Base-by-base conservation (phyloP, 805 yeast species). In the Candida glaebosa region DNA sequence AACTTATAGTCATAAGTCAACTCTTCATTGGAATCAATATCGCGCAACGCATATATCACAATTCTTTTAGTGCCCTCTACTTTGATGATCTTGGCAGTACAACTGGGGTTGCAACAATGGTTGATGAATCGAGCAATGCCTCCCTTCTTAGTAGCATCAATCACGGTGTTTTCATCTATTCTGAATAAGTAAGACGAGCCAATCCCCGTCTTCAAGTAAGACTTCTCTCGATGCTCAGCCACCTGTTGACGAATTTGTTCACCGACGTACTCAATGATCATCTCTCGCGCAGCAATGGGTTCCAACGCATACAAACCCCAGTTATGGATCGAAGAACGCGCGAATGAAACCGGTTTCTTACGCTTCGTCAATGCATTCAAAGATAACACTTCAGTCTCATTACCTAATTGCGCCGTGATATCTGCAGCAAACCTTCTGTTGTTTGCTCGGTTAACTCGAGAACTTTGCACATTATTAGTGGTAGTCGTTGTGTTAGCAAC, bases 271-370 rank as follows among this genome's bases (percentile, higher is more conserved):
- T 93, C 99, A 44, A 93, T 91, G 55, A 93, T 89, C 96, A 93
- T 91, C 61, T 93, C 99, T 50, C 82, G 85, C 1, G 93, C 95
- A n/a, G 88, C 86, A 56, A 93, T 93, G 2, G 95, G 95, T 55
- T 93, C 98, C 54, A 87, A 67, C 0, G 99, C 99, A 63, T 89
- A 93, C 31, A 93, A 67, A 0, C 99, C 99, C 99, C 99, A 93
- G 56, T 91, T 88, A 61, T 93, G 99, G 55, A 93, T 93, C 0
- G 97, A 95, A 2, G 97, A 89, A 40, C 98, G 73, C 0, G 97
- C 97, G 71, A 90, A 90, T n/a, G 93, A 84, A 6, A 91, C 97
- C 0, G 96, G 96, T 56, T 91, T 91, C 61, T 84, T 87, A 48
- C 97, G 76, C 57, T 87, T 89, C 49, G 87, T 86, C 52, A 91